These are phyloP conservation scores for Trichoderma asperelloides DNA, from an alignment of 495 filamentous ascomycete species.

Conservation along the genomic window DNA sequence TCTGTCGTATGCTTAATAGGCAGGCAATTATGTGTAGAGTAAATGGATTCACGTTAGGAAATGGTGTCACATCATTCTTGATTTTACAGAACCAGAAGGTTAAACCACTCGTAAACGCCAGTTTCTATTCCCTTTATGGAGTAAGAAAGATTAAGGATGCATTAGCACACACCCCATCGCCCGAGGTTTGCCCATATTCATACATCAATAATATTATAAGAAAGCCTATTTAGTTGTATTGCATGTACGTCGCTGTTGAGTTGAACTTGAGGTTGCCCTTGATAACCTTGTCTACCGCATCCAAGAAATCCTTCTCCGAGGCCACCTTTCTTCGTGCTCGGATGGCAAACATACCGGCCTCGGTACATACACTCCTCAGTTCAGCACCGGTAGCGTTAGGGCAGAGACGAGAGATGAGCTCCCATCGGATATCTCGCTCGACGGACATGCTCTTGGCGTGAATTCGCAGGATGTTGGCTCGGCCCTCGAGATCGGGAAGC, in stretches of 20 bases:
- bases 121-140: neutral
- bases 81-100: neutral
- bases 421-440: slow-evolving; percentile 97
- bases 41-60: too few species aligned
- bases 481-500: slow-evolving; percentile 89
- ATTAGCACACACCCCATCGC: slow-evolving; percentile 13
- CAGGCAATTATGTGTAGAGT: too few species aligned
- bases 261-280: slow-evolving; percentile 99
- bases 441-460: slow-evolving; percentile 99
- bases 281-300: slow-evolving; percentile 98
- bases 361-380: slow-evolving; percentile 90
- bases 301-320: slow-evolving; percentile 98
- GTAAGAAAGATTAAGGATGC: neutral
- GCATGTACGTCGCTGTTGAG: slow-evolving; percentile 96
- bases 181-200: slow-evolving; percentile 1
- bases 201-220: neutral
- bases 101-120: neutral
- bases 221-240: slow-evolving; percentile 70
- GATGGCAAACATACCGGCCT: slow-evolving; percentile 99
- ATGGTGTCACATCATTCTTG: neutral
- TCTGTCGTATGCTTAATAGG: too few species aligned
- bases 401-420: slow-evolving; percentile 91
- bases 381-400: slow-evolving; percentile 96
- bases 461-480: slow-evolving; percentile 94
- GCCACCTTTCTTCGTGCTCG: slow-evolving; percentile 94